Evolutionary conservation across 345 rosid genomes (phyloP).

Genomic region (Physaria fendleri): DNA sequence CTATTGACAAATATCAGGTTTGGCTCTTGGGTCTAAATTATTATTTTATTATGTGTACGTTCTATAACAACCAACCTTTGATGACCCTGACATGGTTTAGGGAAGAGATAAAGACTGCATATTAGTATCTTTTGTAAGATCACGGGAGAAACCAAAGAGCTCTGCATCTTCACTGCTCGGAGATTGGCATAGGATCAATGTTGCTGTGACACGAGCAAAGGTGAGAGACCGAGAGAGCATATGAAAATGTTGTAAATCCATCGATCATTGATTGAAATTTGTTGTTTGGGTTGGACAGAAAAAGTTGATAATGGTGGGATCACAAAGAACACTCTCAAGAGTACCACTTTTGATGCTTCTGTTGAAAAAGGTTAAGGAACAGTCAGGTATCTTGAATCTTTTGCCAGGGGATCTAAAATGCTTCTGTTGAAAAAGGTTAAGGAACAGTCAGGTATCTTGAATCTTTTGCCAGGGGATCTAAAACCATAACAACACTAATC

Average conservation of each 20-base stretch:
- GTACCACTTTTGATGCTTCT: slow-evolving; percentile 83
- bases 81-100: slow-evolving; percentile 32
- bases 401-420: slow-evolving; percentile 34
- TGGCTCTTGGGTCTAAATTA: slow-evolving; percentile 10
- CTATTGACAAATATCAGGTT: slow-evolving; percentile 98
- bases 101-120: slow-evolving; percentile 97
- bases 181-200: slow-evolving; percentile 97
- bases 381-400: slow-evolving; percentile 51
- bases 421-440: slow-evolving; percentile 69
- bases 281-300: slow-evolving; percentile 39
- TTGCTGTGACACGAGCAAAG: slow-evolving; percentile 92
- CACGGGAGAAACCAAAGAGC: slow-evolving; percentile 53
- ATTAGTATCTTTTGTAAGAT: slow-evolving; percentile 78
- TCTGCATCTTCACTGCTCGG: slow-evolving; percentile 70
- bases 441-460: slow-evolving; percentile 62
- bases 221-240: slow-evolving; percentile 27
- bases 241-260: background rate
- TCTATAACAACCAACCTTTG: background rate
- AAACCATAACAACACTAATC: too few relatives aligned
- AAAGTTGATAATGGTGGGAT: slow-evolving; percentile 92
- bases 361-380: slow-evolving; percentile 61
- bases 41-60: background rate
- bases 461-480: slow-evolving; percentile 23
- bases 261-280: background rate
- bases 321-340: slow-evolving; percentile 61